phyloP scores from a whole-genome alignment of 768 basidiomycete species.

The Xerocomellus dryophilus region DNA sequence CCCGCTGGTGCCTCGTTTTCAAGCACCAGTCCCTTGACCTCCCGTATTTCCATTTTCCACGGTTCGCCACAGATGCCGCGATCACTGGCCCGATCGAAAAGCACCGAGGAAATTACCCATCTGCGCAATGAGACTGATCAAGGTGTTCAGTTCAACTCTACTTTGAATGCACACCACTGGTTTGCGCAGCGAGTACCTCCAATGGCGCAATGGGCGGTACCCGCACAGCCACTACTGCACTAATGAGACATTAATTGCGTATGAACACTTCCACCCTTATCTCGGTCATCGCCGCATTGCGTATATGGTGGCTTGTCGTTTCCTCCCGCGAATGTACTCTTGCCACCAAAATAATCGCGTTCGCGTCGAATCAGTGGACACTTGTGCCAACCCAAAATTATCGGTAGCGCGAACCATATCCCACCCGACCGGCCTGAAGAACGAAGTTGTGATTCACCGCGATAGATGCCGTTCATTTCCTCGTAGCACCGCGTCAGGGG shows the following conservation, averaged over 20 bases:
- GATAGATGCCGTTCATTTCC: constrained; percentile 28
- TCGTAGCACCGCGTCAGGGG: constrained; percentile 13
- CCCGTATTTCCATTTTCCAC: constrained; percentile 5
- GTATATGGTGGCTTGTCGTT: neutral
- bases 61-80: constrained; percentile 18
- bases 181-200: constrained; percentile 4
- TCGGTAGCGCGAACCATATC: neutral
- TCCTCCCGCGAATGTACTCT: constrained; percentile 20
- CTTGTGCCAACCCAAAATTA: too few species aligned
- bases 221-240: constrained; percentile 13
- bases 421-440: constrained; percentile 7
- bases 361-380: neutral
- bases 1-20: constrained; percentile 1
- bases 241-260: neutral
- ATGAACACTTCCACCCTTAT: constrained; percentile 15
- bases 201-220: neutral
- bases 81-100: constrained; percentile 13
- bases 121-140: constrained; percentile 1
- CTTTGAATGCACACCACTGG: neutral
- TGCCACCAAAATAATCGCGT: neutral
- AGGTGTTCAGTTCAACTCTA: neutral
- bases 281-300: constrained; percentile 18
- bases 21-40: too few species aligned
- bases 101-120: constrained; percentile 13
- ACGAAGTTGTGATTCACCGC: constrained; percentile 17